Percentiles rank a stretch among this genome's conserved stretches.
Conservation (phyloP, 2,329 filamentous ascomycete species). For the Samsoniella hepiali region DNA sequence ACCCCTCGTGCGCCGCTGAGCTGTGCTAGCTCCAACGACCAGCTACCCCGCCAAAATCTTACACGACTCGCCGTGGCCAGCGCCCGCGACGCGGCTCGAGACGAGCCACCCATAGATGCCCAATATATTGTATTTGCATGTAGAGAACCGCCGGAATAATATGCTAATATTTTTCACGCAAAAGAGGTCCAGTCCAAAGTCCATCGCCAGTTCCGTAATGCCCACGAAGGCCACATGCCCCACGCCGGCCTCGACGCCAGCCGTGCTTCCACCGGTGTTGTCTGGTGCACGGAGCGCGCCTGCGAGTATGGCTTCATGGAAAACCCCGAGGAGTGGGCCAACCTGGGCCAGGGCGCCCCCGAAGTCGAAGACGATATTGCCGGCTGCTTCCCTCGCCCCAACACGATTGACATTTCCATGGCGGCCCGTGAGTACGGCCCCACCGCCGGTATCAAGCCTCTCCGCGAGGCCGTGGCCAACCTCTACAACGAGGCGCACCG, state of each 20-base stretch:
- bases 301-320: slow-evolving; percentile 86
- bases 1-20: background rate
- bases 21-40: background rate
- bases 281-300: slow-evolving; percentile 88
- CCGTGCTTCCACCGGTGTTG: slow-evolving; percentile 85
- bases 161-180: background rate
- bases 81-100: background rate
- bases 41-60: slow-evolving; percentile 5
- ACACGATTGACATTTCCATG: slow-evolving; percentile 72
- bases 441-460: slow-evolving; percentile 87
- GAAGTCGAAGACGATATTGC: slow-evolving; percentile 92
- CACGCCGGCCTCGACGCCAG: slow-evolving; percentile 88
- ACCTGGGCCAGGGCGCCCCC: slow-evolving; percentile 88
- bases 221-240: slow-evolving; percentile 85
- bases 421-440: slow-evolving; percentile 86
- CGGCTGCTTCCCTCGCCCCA: slow-evolving; percentile 81
- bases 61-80: background rate
- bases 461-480: slow-evolving; percentile 83
- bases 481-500: slow-evolving; percentile 94
- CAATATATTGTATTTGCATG: background rate
- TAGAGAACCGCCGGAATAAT: background rate
- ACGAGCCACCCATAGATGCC: background rate
- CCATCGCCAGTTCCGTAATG: slow-evolving; percentile 83
- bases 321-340: slow-evolving; percentile 80
- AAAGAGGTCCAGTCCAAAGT: slow-evolving; percentile 78